Base-by-base conservation (phyloP, 345 rosid species). In the Rhodamnia argentea region DNA sequence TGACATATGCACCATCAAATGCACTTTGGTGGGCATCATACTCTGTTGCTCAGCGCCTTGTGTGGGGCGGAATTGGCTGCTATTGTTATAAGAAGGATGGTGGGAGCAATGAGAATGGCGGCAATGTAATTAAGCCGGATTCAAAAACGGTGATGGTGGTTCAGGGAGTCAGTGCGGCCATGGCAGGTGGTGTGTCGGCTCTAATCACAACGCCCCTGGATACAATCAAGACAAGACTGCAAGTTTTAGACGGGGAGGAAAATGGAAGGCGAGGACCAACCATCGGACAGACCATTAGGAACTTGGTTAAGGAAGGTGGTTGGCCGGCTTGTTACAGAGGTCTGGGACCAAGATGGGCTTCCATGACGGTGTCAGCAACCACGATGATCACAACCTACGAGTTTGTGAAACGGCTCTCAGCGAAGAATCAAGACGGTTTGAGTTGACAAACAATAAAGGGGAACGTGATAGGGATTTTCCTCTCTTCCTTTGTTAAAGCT, bases 311-410 rank as follows among this genome's bases (percentile, higher is more conserved):
- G 86, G 98, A 96, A 91, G 98, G 99, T 59, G 99, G 99, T 27
- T 96, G 97, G 98, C 86, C 86, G 55, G 98, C 99, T 86, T 96
- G 99, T 91, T 96, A 95, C 82, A 92, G 98, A 89, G 99, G 99
- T 13, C 88, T 95, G 84, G 99, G 98, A 27, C 99, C 98, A 12
- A 86, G 99, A 64, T 96, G 99, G 91, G 98, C 98, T 54, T 96
- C 99, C 3, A 94, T 94, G 98, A 95, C 99, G 7, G 92, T 96
- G 96, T 96, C 99, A 75, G 97, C 99, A 54, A 95, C 98, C 1
- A 94, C 98, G 26, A 96, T 96, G 98, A 95, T 96, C 88, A 96
- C 98, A 84, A 97, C 99, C 83, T 96, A 96, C 84, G 99, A 97
- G 96, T 96, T 96, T 89, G 90, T 97, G 85, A 96, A 96, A 89